Base-by-base conservation (phyloP, 176 grass and related monocot genomes). In the Alopecurus myosuroides region DNA sequence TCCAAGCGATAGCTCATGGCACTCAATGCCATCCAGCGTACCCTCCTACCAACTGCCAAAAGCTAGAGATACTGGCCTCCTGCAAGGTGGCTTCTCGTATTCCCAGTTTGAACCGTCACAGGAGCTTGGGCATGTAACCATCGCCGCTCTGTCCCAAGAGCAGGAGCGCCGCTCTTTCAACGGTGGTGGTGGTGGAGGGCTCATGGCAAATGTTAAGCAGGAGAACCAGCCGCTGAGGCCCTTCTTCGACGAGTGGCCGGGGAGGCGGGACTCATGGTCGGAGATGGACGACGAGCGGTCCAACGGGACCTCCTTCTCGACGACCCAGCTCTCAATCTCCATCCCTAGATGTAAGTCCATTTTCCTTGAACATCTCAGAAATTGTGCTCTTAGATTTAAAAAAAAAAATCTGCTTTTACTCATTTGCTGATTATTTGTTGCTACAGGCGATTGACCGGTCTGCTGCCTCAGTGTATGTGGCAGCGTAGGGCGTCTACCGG, bases 201-300 rank as follows among this genome's bases (percentile, higher is more conserved):
- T 86, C 22, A 73, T 87, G 11, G 86, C 84, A 72, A 86, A 91
- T 4, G 78, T 79, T 61, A 99, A 94, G 86, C 88, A 93, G 12
- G 94, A 97, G 79, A 92, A 92, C 86, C 93, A 96, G 83, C 85
- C 88, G 2, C 84, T 99, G 77, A 91, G 97, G 82, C 97, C 97
- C 74, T 99, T 99, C 90, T 97, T 99, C 1, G 94, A 99, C 1
- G 97, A 99, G 76, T 99, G 97, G 94, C 97, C 97, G 0, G 92
- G 89, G 78, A 84, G 83, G 3, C 91, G 86, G 33, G 92, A 99
- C 8, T 90, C 97, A 1, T 99, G 97, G 97, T 88, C 92, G 2
- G 93, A 99, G 70, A 90, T 99, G 76, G 94, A 94, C 11, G 89
- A 93, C 0, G 92, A 95, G 6, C 83, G 94, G 76, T 88, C 86